A percentile compares a stretch with the other conserved stretches of the same genome.
Conservation (phyloP, 2,329 filamentous ascomycete species). For the Botrytis hyacinthi region DNA sequence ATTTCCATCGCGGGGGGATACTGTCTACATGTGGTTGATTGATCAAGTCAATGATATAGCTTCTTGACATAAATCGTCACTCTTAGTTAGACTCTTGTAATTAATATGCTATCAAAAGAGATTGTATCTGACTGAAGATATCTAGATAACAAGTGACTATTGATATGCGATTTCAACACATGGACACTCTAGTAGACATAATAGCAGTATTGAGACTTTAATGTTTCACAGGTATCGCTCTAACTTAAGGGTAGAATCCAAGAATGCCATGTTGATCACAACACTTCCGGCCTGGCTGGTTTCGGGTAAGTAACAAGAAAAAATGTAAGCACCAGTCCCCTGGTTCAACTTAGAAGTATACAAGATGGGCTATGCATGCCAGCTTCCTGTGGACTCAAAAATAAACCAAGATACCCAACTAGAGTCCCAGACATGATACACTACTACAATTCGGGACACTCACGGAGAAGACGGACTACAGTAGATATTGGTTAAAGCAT, state of each 20-base stretch:
- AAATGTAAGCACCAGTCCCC: background rate
- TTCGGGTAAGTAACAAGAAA: too few species aligned
- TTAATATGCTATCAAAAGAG: background rate
- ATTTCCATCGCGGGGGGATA: background rate
- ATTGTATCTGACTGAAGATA: background rate
- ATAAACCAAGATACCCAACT: background rate
- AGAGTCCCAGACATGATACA: background rate
- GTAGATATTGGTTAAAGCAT: too few species aligned
- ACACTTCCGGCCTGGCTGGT: background rate
- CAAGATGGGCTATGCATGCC: too few species aligned
- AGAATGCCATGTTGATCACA: background rate
- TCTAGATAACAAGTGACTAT: background rate
- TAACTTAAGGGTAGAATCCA: accelerated
- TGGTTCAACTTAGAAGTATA: background rate
- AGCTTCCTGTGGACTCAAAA: background rate
- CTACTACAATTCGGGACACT: accelerated
- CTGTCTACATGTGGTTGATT: background rate
- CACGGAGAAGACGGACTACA: background rate
- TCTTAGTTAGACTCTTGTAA: background rate
- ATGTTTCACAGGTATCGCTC: background rate
- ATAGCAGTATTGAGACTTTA: background rate
- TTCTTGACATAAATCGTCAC: background rate
- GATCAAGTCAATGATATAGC: background rate
- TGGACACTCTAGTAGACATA: too few species aligned
- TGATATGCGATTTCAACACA: background rate